Evolutionary conservation across 2,329 filamentous ascomycete species (phyloP), one percentile per base, ranked within the genome.

Genomic region (Cadophora luteo-olivacea): DNA sequence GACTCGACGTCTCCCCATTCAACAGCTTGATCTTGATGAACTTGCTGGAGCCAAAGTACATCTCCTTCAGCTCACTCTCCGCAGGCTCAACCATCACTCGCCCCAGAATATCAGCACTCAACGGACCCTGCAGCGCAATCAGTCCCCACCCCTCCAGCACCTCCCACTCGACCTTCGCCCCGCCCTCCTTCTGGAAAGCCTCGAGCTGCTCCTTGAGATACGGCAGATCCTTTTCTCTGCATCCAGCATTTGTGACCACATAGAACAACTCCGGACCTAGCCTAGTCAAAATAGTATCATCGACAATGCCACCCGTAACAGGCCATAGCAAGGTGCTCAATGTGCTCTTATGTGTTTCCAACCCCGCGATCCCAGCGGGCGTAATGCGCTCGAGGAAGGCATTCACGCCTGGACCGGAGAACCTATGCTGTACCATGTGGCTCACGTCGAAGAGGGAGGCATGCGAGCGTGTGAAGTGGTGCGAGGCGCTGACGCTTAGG

Each of bases 371-470:
- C 55, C 89, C 88, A 14, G 91, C 90, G 0, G 96, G 96, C 0
- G 94, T 97, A 70, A 99, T 84, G 72, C 84, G 89, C 83, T 97
- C 90, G 45, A 99, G 87, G 78, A 98, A 96, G 4, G 87, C 87
- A 32, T 91, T 86, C 5, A 93, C 94, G 41, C 92, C 92, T 7
- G 93, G 89, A 0, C 96, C 96, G 63, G 88, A 88, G 78, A 99
- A 89, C 73, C 90, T 87, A 80, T 97, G 94, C 82, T 97, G 94
- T 71, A 91, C 94, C 95, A 98, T 98, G 83, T 98, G 96, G 79
- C 91, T 91, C 65, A 98, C 96, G 80, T 99, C 96, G 78, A 99
- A 99, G 72, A 99, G 83, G 72, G 94, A 97, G 68, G 93, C 92
- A 80, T 94, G 92, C 75, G 89, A 86, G 65, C 96, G 89, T 19